Evolutionary conservation across 768 basidiomycete species (phyloP).

Genomic region (Lentinula boryana): DNA sequence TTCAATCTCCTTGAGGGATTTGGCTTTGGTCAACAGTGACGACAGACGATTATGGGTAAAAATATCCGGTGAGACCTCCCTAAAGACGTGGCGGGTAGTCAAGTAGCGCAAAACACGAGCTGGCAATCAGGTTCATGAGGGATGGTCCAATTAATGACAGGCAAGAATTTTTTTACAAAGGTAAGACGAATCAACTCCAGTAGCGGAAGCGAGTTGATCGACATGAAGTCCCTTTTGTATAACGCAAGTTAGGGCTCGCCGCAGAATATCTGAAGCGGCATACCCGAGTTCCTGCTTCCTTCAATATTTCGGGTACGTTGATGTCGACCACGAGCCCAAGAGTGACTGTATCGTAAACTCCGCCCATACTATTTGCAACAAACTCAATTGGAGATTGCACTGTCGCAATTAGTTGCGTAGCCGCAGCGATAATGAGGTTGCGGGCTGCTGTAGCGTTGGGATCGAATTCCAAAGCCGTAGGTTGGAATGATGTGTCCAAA

Average conservation of each 20-base stretch:
- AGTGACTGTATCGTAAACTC: slow-evolving; percentile 12
- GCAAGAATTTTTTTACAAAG: slow-evolving; percentile 20
- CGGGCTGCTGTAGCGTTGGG: background rate
- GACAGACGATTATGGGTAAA: slow-evolving; percentile 31
- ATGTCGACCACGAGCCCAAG: slow-evolving; percentile 20
- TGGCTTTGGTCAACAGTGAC: slow-evolving; percentile 22
- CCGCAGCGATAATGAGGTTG: slow-evolving; percentile 2
- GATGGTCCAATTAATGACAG: background rate
- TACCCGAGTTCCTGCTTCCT: slow-evolving; percentile 21
- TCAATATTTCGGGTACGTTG: slow-evolving; percentile 28
- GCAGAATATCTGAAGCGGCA: background rate
- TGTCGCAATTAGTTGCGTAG: slow-evolving; percentile 15
- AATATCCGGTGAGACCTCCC: slow-evolving; percentile 24
- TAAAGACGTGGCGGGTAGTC: slow-evolving; percentile 29
- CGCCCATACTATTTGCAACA: slow-evolving; percentile 8
- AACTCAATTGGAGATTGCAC: slow-evolving; percentile 14
- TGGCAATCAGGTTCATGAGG: slow-evolving; percentile 4
- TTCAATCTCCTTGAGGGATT: slow-evolving; percentile 19
- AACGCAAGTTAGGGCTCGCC: background rate
- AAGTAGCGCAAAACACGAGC: slow-evolving; percentile 28
- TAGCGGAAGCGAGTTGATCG: slow-evolving; percentile 25
- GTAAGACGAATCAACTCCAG: slow-evolving; percentile 20
- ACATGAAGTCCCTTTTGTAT: slow-evolving; percentile 23
- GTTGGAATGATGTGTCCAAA: background rate
- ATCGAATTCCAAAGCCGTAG: background rate